A percentile compares a stretch with the other conserved stretches of the same genome.
Evolutionary conservation across 2,329 filamentous ascomycete species (phyloP).

Genomic region (Ophiocordyceps camponoti-saundersi): DNA sequence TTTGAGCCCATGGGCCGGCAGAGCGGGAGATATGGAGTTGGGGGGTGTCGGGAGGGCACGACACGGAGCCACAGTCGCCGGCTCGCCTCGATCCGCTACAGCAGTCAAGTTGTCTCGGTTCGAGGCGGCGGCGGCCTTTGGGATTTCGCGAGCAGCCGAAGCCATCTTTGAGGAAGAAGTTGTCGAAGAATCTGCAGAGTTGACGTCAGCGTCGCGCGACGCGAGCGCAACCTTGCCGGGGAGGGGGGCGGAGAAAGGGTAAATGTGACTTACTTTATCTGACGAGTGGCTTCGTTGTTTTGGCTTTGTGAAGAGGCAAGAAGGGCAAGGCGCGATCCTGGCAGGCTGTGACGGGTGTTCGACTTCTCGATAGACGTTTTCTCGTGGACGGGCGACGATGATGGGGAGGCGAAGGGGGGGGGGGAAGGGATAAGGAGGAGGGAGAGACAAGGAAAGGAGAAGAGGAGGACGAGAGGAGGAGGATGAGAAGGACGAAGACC

Average conservation of each 20-base stretch:
- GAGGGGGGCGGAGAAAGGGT: not conserved
- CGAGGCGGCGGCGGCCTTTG: constrained; percentile 33
- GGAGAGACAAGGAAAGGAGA: constrained; percentile 7
- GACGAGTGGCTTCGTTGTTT: not conserved
- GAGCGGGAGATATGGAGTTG: constrained; percentile 81
- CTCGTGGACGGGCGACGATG: constrained; percentile 29
- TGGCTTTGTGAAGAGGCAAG: not conserved
- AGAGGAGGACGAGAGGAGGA: constrained; percentile 3
- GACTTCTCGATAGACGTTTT: constrained; percentile 30
- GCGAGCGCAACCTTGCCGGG: not conserved
- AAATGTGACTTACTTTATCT: not conserved
- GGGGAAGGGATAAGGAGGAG: constrained; percentile 6
- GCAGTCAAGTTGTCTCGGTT: constrained; percentile 55
- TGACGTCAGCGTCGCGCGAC: not conserved
- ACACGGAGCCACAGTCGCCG: constrained; percentile 41
- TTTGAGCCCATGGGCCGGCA: constrained; percentile 67
- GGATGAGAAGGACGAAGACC: constrained; percentile 5
- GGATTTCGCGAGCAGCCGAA: constrained; percentile 52
- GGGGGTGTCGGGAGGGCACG: constrained; percentile 73
- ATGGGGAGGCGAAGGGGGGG: constrained; percentile 26
- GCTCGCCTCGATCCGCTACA: constrained; percentile 50
- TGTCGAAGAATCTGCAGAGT: not conserved
- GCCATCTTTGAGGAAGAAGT: constrained; percentile 23
- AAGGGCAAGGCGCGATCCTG: constrained; percentile 27
- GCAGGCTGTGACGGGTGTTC: constrained; percentile 41